Base-by-base conservation (phyloP, 1,284 basidiomycete genomes). In the Ceratobasidium sp. region DNA sequence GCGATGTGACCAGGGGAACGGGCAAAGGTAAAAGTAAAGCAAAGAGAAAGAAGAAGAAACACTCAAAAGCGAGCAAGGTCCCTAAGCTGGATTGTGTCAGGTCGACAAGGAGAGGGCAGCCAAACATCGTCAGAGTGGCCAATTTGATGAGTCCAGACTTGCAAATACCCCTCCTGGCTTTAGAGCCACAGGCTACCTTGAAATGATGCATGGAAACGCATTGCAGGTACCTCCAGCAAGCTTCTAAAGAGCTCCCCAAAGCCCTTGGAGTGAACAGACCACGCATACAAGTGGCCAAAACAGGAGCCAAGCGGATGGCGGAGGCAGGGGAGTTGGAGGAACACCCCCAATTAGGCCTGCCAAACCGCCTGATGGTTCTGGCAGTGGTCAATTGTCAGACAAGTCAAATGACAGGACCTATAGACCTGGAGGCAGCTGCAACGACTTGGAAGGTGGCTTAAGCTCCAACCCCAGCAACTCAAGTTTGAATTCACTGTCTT, bases 141-240 rank as follows among this genome's bases (percentile, higher is more conserved):
- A n/a, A 60, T 60, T 41, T n/a, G 33, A 63, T 24, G 19, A n/a
- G 9, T 47, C 36, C 1, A 41, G 45, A 19, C 8, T 11, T 27
- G 62, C 24, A 11, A 22, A 29, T 19, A 64, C 41, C 14, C 44
- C 60, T 5, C 60, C 5, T n/a, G 41, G 60, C 8, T 45, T 63
- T n/a, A n/a, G n/a, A n/a, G n/a, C n/a, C n/a, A n/a, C n/a, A 14
- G 60, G 60, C 22, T 63, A 59, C 22, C 27, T 59, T 8, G 31
- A 59, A 29, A 3, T 41, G 14, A 41, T 19, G 57, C 57, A 59
- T 59, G 57, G 57, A n/a, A n/a, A n/a, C n/a, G n/a, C n/a, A n/a
- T n/a, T n/a, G n/a, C n/a, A n/a, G n/a, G n/a, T n/a, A n/a, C n/a
- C n/a, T n/a, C n/a, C n/a, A n/a, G n/a, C n/a, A n/a, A n/a, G n/a